These are phyloP conservation scores for Colletotrichum chrysophilum DNA, from an alignment of 2,329 filamentous ascomycete genomes.

Conservation along the genomic window DNA sequence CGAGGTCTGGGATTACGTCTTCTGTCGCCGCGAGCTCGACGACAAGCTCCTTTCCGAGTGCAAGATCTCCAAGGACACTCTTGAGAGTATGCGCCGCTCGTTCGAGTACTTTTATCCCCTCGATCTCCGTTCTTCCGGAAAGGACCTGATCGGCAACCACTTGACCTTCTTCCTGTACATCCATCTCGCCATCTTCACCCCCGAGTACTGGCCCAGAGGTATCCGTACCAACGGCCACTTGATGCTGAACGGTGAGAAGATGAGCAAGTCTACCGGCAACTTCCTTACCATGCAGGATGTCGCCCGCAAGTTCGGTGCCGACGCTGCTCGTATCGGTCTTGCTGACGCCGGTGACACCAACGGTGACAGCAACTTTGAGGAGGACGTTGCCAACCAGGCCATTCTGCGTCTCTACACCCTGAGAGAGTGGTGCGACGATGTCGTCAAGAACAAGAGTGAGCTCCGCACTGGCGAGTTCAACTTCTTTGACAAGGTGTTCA, in stretches of 20 bases:
- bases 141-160: constrained; percentile 93
- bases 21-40: constrained; percentile 74
- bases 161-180: constrained; percentile 89
- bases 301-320: constrained; percentile 91
- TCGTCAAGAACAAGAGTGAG: constrained; percentile 70
- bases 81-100: constrained; percentile 84
- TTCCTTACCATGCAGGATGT: constrained; percentile 91
- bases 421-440: constrained; percentile 87
- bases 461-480: constrained; percentile 80
- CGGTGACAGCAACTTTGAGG: constrained; percentile 96
- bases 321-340: constrained; percentile 88
- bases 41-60: constrained; percentile 69
- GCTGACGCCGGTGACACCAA: constrained; percentile 95
- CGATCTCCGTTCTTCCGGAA: constrained; percentile 86
- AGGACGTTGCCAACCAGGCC: constrained; percentile 89
- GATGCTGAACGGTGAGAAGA: constrained; percentile 96
- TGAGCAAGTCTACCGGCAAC: constrained; percentile 97
- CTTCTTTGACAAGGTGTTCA: constrained; percentile 89
- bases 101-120: constrained; percentile 98
- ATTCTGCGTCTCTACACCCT: constrained; percentile 80
- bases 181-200: constrained; percentile 86
- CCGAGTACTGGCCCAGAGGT: constrained; percentile 85
- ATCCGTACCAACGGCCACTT: constrained; percentile 92
- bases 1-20: constrained; percentile 96
- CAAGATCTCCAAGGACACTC: constrained; percentile 74